Conservation (phyloP, 176 grass and related monocot species). For the Carex pumila region DNA sequence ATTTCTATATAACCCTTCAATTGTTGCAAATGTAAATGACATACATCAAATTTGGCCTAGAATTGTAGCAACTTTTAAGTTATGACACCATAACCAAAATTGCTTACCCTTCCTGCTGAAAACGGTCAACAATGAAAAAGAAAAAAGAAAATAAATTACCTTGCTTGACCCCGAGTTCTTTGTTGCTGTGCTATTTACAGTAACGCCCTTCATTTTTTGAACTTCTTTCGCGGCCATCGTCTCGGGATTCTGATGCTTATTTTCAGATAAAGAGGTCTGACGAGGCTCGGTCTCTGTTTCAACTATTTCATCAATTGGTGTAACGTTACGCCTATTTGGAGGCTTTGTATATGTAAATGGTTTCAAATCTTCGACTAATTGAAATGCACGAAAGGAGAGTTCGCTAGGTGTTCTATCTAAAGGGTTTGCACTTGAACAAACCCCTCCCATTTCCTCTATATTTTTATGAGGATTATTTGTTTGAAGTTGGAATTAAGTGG, state of each 20-base stretch:
- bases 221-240: slow-evolving; percentile 3
- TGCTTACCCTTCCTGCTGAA: neutral
- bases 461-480: slow-evolving; percentile 1
- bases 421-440: slow-evolving; percentile 18
- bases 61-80: neutral
- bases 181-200: neutral
- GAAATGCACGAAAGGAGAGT: slow-evolving; percentile 21
- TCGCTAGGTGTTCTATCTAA: slow-evolving; percentile 23
- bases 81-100: neutral
- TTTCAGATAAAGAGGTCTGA: slow-evolving; percentile 16
- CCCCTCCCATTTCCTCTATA: slow-evolving; percentile 14
- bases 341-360: slow-evolving; percentile 11
- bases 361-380: slow-evolving; percentile 22
- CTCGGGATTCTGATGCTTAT: slow-evolving; percentile 1
- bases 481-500: slow-evolving; percentile 4
- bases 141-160: neutral
- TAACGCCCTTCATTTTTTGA: neutral
- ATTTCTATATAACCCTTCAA: neutral
- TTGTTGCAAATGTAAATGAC: neutral
- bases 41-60: neutral
- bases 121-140: neutral
- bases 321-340: neutral
- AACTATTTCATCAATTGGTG: slow-evolving; percentile 20
- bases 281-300: neutral
- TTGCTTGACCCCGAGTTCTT: slow-evolving; percentile 9